These are phyloP conservation scores for Didymosphaeria variabile DNA, from an alignment of 2,329 filamentous ascomycete species.

Conservation along the genomic window DNA sequence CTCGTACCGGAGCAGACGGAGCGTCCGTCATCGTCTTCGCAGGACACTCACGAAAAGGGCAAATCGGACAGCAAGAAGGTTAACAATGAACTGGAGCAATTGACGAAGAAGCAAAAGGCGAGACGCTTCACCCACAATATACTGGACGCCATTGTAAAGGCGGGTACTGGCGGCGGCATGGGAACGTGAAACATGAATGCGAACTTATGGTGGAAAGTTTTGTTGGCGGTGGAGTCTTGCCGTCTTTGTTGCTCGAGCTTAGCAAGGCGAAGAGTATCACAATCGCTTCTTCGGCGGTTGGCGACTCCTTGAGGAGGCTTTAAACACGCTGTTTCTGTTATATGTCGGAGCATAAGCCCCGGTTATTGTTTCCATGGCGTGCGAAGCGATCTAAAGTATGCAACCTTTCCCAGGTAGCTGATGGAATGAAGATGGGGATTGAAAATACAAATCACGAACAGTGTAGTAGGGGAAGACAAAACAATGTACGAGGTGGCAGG, in stretches of 20 bases:
- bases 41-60: neutral
- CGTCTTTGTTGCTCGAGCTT: too few relatives aligned
- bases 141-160: neutral
- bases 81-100: neutral
- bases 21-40: neutral
- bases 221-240: too few relatives aligned
- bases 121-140: neutral
- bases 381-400: too few relatives aligned
- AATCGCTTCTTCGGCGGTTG: neutral
- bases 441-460: too few relatives aligned
- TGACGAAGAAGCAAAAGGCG: neutral
- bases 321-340: neutral
- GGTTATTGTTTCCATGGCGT: too few relatives aligned
- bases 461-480: too few relatives aligned
- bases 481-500: too few relatives aligned
- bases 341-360: too few relatives aligned
- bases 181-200: neutral
- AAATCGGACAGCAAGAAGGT: neutral
- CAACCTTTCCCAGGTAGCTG: too few relatives aligned
- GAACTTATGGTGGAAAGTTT: too few relatives aligned
- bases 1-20: neutral
- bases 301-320: neutral
- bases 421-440: too few relatives aligned
- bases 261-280: neutral
- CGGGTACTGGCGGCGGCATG: neutral